Percentiles rank a stretch among this genome's conserved stretches.
phyloP scores from a whole-genome alignment of 2,329 filamentous ascomycete genomes.

The Aspergillus quadricinctus region DNA sequence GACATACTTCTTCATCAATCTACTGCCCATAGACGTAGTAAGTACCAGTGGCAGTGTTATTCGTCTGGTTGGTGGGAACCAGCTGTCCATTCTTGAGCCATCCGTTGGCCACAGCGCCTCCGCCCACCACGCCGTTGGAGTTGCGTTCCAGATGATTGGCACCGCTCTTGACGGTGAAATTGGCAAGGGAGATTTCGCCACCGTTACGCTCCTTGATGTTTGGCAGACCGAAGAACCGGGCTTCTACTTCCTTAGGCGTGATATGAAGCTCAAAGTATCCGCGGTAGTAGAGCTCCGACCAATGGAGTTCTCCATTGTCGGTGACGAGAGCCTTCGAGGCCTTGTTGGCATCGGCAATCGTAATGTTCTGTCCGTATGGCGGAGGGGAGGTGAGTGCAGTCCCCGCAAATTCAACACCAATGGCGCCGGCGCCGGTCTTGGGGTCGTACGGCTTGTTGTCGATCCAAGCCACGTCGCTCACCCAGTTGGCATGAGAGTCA shows the following conservation, averaged over 20 bases:
- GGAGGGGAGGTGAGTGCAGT: slow-evolving; percentile 60
- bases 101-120: neutral
- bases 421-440: slow-evolving; percentile 50
- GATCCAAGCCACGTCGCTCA: slow-evolving; percentile 56
- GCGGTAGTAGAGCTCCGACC: slow-evolving; percentile 69
- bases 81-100: neutral
- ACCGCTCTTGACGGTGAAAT: slow-evolving; percentile 63
- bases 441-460: slow-evolving; percentile 50
- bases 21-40: neutral
- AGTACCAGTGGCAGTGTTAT: neutral
- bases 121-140: neutral
- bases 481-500: slow-evolving; percentile 66
- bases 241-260: slow-evolving; percentile 54
- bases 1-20: no score
- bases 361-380: slow-evolving; percentile 54
- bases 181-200: slow-evolving; percentile 63
- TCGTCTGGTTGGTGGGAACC: neutral
- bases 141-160: slow-evolving; percentile 53
- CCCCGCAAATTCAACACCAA: slow-evolving; percentile 64
- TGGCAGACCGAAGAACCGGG: slow-evolving; percentile 62
- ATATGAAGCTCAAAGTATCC: slow-evolving; percentile 67
- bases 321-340: slow-evolving; percentile 30
- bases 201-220: slow-evolving; percentile 57
- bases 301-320: slow-evolving; percentile 62
- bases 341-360: slow-evolving; percentile 49